Evolutionary conservation across 768 basidiomycete genomes (phyloP), one percentile per base, ranked within the genome.

Genomic region (Collybiopsis confluens): DNA sequence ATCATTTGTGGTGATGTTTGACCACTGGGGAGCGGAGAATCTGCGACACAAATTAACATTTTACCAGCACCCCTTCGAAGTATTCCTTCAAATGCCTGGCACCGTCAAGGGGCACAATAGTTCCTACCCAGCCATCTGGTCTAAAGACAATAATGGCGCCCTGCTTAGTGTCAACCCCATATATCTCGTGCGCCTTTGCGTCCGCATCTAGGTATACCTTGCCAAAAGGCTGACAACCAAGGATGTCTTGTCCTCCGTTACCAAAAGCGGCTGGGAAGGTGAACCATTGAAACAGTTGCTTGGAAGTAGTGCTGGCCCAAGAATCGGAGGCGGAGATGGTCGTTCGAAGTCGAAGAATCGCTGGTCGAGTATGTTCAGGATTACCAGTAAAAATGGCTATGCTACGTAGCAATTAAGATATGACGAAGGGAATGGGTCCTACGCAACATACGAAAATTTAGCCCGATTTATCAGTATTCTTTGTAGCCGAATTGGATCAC

Each of bases 221-320:
- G 20, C 56, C 56, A 40, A 57, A 42, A 18, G 56, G 56, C 15
- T 26, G 45, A 28, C 41, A 38, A n/a, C 57, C 57, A 20, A 58
- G 54, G 23, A 51, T 43, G 10, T 58, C 57, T 50, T 58, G 57
- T 5, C 57, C 54, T 13, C 57, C 57, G 20, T 58, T 58, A 13
- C 54, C 54, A 28, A 24, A 58, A 13, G 38, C 43, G 10, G 57
- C 45, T 5, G 54, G 46, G 24, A 58, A 45, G 13, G 57, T 58
- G 10, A 50, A 43, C 54, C 53, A 58, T 23, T 48, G 36, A 28
- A 54, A 49, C 6, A 55, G 11, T 5, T 38, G 24, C 23, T 51
- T 43, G 3, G 46, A 37, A 10, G 48, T 38, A 6, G 48, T 18
- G 2, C 30, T 35, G 37, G 21, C 18, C 18, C 36, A 53, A 15